phyloP scores from a whole-genome alignment of 176 grass and related monocot species.

The Dendrocalamus sinicus region DNA sequence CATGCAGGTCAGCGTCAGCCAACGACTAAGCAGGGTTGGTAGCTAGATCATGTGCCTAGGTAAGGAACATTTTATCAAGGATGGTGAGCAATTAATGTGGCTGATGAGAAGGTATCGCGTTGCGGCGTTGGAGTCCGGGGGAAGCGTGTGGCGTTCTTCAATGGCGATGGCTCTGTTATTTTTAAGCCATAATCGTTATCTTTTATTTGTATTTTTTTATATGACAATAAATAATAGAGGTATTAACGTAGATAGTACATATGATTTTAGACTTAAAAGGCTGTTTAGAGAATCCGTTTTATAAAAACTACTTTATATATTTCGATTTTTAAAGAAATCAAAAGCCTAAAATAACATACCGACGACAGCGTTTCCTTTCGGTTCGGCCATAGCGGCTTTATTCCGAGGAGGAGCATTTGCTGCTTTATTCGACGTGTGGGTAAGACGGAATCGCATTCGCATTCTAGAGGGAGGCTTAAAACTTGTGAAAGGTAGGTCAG shows the following conservation, averaged over 20 bases:
- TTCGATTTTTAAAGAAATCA: too few species aligned
- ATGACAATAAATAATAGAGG: too few species aligned
- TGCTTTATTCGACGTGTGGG: conserved; percentile 38
- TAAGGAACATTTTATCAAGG: background rate
- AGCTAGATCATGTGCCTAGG: background rate
- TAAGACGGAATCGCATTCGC: conserved; percentile 43
- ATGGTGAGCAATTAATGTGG: background rate
- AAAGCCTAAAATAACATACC: too few species aligned
- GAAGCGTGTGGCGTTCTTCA: too few species aligned
- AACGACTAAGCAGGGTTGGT: background rate
- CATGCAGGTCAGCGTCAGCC: background rate
- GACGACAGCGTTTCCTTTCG: background rate
- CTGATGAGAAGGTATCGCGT: background rate
- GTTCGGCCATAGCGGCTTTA: conserved; percentile 32
- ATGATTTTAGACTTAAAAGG: too few species aligned
- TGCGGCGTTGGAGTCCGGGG: background rate
- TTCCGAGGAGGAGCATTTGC: background rate
- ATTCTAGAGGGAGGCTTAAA: background rate
- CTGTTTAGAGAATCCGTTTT: too few species aligned
- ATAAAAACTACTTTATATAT: too few species aligned
- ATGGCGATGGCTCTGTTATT: too few species aligned
- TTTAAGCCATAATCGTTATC: too few species aligned
- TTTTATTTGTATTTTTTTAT: too few species aligned
- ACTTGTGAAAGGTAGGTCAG: too few species aligned
- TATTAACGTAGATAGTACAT: too few species aligned